These are phyloP conservation scores for Aristolochia californica DNA, from an alignment of 164 flowering plant species.

Conservation along the genomic window DNA sequence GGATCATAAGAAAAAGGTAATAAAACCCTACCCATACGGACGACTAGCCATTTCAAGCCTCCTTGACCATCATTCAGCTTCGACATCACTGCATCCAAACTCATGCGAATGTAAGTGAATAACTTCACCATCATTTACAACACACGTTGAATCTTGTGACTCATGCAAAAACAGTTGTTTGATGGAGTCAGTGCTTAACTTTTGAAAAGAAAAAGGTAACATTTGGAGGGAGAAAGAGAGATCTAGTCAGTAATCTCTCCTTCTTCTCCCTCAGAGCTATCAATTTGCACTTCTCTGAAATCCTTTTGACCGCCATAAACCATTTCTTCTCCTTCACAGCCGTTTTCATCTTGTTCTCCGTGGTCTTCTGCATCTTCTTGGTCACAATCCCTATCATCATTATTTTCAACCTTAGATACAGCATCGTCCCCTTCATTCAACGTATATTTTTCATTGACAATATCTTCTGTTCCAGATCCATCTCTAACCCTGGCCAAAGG, in stretches of 20 bases:
- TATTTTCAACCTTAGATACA: neutral
- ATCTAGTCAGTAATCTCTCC: constrained; percentile 53
- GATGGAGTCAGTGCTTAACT: too few relatives aligned
- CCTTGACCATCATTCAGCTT: too few relatives aligned
- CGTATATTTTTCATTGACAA: constrained; percentile 7
- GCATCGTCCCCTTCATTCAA: constrained; percentile 1
- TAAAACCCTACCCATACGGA: too few relatives aligned
- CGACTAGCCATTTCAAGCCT: too few relatives aligned
- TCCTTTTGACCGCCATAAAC: constrained; percentile 4
- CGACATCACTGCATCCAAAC: too few relatives aligned
- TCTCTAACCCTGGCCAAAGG: constrained; percentile 46
- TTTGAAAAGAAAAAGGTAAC: too few relatives aligned
- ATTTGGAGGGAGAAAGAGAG: neutral
- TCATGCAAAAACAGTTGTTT: too few relatives aligned
- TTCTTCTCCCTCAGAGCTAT: constrained; percentile 34
- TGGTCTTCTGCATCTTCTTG: constrained; percentile 3
- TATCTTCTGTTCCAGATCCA: constrained; percentile 8
- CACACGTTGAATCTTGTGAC: neutral
- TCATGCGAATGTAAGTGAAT: neutral
- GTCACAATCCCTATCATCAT: constrained; percentile 2
- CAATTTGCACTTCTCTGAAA: constrained; percentile 4
- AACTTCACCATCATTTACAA: neutral
- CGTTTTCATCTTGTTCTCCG: constrained; percentile 3
- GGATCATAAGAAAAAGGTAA: too few relatives aligned
- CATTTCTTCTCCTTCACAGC: constrained; percentile 6